Percentiles rank a stretch among this genome's conserved stretches.
Conservation (phyloP, 177 flowering plant species). For the Telopea speciosissima region DNA sequence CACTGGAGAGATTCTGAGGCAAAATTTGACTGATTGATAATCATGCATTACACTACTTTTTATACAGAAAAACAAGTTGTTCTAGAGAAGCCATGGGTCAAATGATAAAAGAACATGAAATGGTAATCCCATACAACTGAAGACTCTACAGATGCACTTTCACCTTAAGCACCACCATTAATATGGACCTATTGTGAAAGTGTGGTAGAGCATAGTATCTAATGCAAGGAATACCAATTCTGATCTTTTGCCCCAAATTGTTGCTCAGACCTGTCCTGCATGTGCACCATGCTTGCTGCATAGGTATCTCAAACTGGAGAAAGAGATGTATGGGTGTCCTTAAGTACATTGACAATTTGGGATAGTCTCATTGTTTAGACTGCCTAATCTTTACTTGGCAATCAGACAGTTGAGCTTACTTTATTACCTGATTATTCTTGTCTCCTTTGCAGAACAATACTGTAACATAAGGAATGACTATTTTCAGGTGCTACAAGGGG, state of each 20-base stretch:
- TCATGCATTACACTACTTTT: background rate
- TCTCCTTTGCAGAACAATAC: constrained; percentile 10
- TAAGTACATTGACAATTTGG: background rate
- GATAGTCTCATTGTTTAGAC: background rate
- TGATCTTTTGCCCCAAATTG: background rate
- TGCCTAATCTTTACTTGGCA: background rate
- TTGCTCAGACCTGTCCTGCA: background rate
- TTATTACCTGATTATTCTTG: background rate
- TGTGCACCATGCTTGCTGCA: background rate
- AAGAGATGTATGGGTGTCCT: background rate
- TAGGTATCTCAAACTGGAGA: background rate
- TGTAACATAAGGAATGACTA: background rate
- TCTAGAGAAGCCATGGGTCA: background rate
- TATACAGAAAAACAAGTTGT: background rate
- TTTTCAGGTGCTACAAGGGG: background rate
- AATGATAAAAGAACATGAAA: background rate
- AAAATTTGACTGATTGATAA: background rate
- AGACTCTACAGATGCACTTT: no score
- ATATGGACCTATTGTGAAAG: no score
- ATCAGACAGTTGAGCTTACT: background rate
- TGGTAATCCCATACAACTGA: no score
- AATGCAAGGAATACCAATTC: no score
- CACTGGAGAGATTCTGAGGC: background rate
- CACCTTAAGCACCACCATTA: no score
- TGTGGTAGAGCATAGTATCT: no score